A percentile compares a stretch with the other conserved stretches of the same genome.
Conservation (phyloP, 208 protist genomes). For the Acanthamoeba castellanii region DNA sequence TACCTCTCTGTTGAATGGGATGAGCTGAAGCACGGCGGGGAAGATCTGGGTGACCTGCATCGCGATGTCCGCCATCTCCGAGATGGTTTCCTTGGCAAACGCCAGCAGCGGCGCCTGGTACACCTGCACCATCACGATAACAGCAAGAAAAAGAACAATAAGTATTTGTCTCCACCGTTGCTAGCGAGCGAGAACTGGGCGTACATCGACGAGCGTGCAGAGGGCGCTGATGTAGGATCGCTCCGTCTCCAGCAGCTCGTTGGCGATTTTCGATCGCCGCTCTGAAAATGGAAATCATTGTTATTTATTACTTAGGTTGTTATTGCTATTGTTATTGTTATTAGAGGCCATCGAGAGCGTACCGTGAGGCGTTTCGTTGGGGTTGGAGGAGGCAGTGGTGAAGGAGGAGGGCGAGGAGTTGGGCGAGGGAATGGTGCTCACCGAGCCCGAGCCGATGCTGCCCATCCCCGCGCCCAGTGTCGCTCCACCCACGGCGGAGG, state of each 20-base stretch:
- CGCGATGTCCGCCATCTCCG: slow-evolving; percentile 15
- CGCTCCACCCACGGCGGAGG: neutral
- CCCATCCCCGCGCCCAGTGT: neutral
- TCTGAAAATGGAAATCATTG: neutral
- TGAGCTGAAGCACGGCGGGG: slow-evolving; percentile 23
- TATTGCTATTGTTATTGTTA: no score
- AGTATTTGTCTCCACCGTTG: no score
- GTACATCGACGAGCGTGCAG: slow-evolving; percentile 44
- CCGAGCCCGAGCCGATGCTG: neutral
- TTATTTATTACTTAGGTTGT: no score
- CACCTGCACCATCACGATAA: neutral
- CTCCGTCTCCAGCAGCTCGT: slow-evolving; percentile 49
- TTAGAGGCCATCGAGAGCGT: neutral
- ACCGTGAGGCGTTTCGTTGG: neutral
- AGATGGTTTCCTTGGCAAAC: neutral
- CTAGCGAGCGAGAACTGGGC: neutral
- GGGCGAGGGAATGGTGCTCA: neutral
- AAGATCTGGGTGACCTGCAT: slow-evolving; percentile 52
- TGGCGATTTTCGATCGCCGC: slow-evolving; percentile 11
- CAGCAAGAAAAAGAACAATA: no score
- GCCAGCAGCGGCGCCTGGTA: neutral
- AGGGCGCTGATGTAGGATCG: slow-evolving; percentile 36
- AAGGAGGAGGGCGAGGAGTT: neutral
- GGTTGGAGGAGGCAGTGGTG: neutral
- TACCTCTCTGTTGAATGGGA: slow-evolving; percentile 46